phyloP scores from a whole-genome alignment of 352 stramenopile species.

The Pythium myriotylum region DNA sequence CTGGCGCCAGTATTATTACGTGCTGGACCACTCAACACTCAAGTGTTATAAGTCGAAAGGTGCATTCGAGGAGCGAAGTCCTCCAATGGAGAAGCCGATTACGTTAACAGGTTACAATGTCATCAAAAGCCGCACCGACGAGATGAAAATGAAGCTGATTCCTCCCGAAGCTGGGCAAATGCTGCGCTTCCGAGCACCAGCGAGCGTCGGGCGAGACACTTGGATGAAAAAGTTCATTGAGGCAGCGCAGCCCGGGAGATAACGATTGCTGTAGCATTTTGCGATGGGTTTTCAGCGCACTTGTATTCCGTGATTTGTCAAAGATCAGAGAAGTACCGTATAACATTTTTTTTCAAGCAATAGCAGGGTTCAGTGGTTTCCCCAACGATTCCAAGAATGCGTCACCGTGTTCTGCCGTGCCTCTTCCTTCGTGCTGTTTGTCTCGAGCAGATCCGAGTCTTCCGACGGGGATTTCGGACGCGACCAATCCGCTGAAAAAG shows the following conservation, averaged over 20 bases:
- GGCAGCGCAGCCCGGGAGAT: conserved; percentile 50
- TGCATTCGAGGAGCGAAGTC: conserved; percentile 60
- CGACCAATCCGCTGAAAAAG: conserved; percentile 20
- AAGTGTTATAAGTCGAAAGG: conserved; percentile 82
- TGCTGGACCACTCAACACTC: conserved; percentile 64
- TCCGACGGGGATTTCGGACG: not conserved
- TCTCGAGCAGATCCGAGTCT: conserved; percentile 15
- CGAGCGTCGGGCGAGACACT: conserved; percentile 70
- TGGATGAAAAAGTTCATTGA: conserved; percentile 83
- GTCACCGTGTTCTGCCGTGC: conserved; percentile 20
- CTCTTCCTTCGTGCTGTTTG: not conserved
- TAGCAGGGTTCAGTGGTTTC: conserved; percentile 20
- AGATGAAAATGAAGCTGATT: conserved; percentile 82
- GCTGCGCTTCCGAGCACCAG: conserved; percentile 72
- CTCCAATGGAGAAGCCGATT: conserved; percentile 50
- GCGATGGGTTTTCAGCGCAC: too few relatives aligned
- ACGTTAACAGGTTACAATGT: conserved; percentile 71
- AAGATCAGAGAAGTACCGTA: too few relatives aligned
- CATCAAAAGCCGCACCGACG: conserved; percentile 70
- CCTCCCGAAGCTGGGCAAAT: conserved; percentile 65
- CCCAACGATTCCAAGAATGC: conserved; percentile 16
- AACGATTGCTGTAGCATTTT: not conserved
- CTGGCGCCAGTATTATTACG: conserved; percentile 82
- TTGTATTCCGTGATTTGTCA: conserved; percentile 1
- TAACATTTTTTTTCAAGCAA: conserved; percentile 16